Conservation (phyloP, 345 rosid genomes). For the Rhizophora mangle region DNA sequence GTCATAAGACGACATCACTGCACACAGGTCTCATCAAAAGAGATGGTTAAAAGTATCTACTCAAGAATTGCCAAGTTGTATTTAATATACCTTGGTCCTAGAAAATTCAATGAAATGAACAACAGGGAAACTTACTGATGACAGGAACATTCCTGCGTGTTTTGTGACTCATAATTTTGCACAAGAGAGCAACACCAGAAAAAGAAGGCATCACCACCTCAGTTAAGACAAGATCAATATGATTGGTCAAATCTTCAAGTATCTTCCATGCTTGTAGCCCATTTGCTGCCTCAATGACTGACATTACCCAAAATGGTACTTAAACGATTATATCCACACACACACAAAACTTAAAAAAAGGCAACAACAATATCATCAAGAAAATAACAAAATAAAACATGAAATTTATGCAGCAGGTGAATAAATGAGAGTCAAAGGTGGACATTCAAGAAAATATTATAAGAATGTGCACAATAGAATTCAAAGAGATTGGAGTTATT, state of each 20-base stretch:
- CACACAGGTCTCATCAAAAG: conserved; percentile 12
- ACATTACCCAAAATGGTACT: conserved; percentile 7
- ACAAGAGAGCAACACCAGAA: conserved; percentile 67
- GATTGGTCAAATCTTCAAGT: conserved; percentile 56
- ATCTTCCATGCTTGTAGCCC: conserved; percentile 70
- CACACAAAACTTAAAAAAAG: not conserved
- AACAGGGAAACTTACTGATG: conserved; percentile 18
- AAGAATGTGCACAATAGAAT: too few relatives aligned
- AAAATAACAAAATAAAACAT: too few relatives aligned
- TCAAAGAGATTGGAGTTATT: too few relatives aligned
- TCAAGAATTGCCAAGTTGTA: not conserved
- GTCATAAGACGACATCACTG: conserved; percentile 33
- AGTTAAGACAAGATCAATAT: conserved; percentile 63
- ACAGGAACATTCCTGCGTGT: conserved; percentile 61
- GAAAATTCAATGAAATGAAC: not conserved
- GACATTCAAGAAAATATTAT: too few relatives aligned
- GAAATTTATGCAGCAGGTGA: too few relatives aligned
- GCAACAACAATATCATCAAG: not conserved
- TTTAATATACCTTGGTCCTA: not conserved
- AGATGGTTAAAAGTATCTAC: conserved; percentile 6
- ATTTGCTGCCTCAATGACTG: conserved; percentile 58
- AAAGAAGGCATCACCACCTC: conserved; percentile 74
- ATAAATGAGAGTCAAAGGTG: too few relatives aligned
- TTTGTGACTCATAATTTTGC: conserved; percentile 72
- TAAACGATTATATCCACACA: not conserved